phyloP scores from a whole-genome alignment of 1,139 yeast species.

The Pichia sp. region DNA sequence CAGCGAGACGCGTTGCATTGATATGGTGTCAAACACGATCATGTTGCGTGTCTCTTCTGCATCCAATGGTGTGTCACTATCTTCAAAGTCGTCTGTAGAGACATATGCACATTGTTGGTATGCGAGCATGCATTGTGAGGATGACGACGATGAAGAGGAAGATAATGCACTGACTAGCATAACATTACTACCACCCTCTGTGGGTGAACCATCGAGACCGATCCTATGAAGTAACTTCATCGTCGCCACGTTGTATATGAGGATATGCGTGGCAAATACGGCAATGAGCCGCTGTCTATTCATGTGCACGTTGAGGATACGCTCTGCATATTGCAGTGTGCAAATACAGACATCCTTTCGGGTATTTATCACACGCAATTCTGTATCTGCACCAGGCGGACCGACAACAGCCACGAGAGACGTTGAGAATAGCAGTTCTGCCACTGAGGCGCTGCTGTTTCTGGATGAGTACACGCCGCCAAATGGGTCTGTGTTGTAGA shows the following conservation, averaged over 20 bases:
- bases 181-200: slow-evolving; percentile 38
- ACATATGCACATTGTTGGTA: slow-evolving; percentile 24
- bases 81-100: background rate
- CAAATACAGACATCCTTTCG: slow-evolving; percentile 52
- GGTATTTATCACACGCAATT: slow-evolving; percentile 41
- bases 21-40: slow-evolving; percentile 53
- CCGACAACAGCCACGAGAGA: slow-evolving; percentile 85
- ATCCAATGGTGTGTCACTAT: too few species aligned
- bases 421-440: slow-evolving; percentile 89
- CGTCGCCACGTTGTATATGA: slow-evolving; percentile 79
- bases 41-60: slow-evolving; percentile 22
- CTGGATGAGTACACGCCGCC: slow-evolving; percentile 57
- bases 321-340: slow-evolving; percentile 83
- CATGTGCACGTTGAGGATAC: slow-evolving; percentile 70
- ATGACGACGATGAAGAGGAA: slow-evolving; percentile 43
- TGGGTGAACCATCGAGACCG: slow-evolving; percentile 40
- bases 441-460: slow-evolving; percentile 55
- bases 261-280: slow-evolving; percentile 75
- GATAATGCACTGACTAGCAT: slow-evolving; percentile 21
- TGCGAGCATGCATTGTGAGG: slow-evolving; percentile 38
- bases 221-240: slow-evolving; percentile 87
- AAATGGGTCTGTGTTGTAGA: slow-evolving; percentile 86
- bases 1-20: slow-evolving; percentile 46
- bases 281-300: slow-evolving; percentile 72
- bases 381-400: slow-evolving; percentile 40